Base-by-base conservation (phyloP, 441 rosid species). In the Erysimum pusillum region DNA sequence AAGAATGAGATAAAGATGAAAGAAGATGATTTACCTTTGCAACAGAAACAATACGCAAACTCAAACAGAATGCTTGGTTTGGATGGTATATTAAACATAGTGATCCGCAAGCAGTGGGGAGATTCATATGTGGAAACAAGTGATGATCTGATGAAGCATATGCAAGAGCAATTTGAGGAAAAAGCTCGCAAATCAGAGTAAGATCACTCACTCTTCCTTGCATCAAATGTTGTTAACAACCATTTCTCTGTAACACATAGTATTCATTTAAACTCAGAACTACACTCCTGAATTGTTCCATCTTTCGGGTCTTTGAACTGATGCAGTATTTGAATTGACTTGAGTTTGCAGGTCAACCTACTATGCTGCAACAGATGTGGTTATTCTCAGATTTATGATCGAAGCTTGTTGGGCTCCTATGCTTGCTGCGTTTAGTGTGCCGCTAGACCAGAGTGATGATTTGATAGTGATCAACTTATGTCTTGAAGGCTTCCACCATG, bases 351-450 rank as follows among this genome's bases (percentile, higher is more conserved):
- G 99, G 92, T 96, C 99, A 80, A 90, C 87, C 76, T 96, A 94
- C 86, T 90, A 91, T 87, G 97, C 98, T 48, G 99, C 98, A 65
- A 90, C 97, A 49, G 98, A 96, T 88, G 93, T 88, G 75, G 97
- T 89, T 79, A 87, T 94, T 74, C 94, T 96, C 75, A 85, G 97
- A 82, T 96, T 96, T 85, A 96, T 96, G 99, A 81, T 94, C 74
- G 99, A 96, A 86, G 99, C 85, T 58, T 96, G 99, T 84, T 96
- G 99, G 99, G 99, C 98, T 81, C 98, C 98, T 51, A 94, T 96
- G 99, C 78, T 96, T 88, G 99, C 98, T 63, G 99, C 98, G 78
- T 96, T 96, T 85, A 94, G 98, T 69, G 98, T 96, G 74, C 98
- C 98, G 36, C 93, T 96, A 46, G 99, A 96, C 83, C 99, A 91